Evolutionary conservation across 192 early-diverging fungal species (phyloP).

Genomic region (Gonapodya prolifera): DNA sequence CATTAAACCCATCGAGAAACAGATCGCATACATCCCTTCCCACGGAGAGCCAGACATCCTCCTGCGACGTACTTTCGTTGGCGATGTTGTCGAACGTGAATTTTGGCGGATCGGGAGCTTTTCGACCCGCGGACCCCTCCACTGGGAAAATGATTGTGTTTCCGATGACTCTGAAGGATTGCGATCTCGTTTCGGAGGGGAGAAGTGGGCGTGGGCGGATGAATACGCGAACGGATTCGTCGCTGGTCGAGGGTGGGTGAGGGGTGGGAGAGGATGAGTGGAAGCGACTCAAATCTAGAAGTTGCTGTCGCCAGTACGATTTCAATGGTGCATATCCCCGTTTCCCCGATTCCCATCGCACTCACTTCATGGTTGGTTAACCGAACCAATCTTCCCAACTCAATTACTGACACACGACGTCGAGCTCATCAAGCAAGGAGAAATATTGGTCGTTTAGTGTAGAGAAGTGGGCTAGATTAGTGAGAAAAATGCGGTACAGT

Average conservation of each 20-base stretch:
- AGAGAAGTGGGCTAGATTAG: too few species aligned
- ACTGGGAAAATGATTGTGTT: neutral
- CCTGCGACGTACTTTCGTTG: slow-evolving; percentile 15
- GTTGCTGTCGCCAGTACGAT: too few species aligned
- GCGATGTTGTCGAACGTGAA: neutral
- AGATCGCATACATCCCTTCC: slow-evolving; percentile 40
- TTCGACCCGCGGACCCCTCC: neutral
- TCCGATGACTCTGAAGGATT: neutral
- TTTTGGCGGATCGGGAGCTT: neutral
- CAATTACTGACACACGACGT: too few species aligned
- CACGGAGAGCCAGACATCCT: slow-evolving; percentile 39
- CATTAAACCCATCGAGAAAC: slow-evolving; percentile 45
- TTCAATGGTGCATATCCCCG: too few species aligned
- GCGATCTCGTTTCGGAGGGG: neutral
- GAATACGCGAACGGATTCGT: neutral
- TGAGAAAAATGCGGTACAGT: too few species aligned
- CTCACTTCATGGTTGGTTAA: too few species aligned
- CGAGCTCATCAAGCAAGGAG: too few species aligned
- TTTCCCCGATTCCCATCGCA: too few species aligned
- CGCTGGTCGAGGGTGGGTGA: neutral
- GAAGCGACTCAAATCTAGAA: too few species aligned
- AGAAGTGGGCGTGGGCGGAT: neutral
- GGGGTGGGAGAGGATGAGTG: too few species aligned
- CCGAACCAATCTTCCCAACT: too few species aligned
- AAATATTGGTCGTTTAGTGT: too few species aligned